These are phyloP conservation scores for Erythrophleum ivorense DNA, from an alignment of 331 rosid genomes.

Conservation along the genomic window DNA sequence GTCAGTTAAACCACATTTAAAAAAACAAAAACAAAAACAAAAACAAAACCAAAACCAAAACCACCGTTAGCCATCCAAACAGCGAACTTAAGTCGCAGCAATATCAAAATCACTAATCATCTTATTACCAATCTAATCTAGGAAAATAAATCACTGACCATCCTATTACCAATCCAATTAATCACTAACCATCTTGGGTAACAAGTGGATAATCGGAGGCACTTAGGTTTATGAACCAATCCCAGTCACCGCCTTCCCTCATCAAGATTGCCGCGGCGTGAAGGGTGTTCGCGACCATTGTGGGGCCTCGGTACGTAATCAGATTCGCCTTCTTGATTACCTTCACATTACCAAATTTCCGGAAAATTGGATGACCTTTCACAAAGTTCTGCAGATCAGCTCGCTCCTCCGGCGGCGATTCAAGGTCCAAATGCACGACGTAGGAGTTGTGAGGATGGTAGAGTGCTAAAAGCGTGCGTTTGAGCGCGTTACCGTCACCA, in stretches of 20 bases:
- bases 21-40: no score
- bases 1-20: not conserved
- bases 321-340: slow-evolving; percentile 70
- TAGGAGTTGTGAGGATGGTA: slow-evolving; percentile 72
- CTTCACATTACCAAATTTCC: slow-evolving; percentile 56
- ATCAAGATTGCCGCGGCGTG: slow-evolving; percentile 76
- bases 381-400: slow-evolving; percentile 59
- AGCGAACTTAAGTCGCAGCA: not conserved
- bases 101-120: not conserved
- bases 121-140: not conserved
- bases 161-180: not conserved
- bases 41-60: no score
- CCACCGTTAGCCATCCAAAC: not conserved
- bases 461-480: slow-evolving; percentile 70
- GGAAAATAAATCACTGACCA: not conserved
- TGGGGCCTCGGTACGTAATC: slow-evolving; percentile 71
- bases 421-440: slow-evolving; percentile 70
- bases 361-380: slow-evolving; percentile 47
- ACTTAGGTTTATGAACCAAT: slow-evolving; percentile 80
- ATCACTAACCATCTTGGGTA: slow-evolving; percentile 37
- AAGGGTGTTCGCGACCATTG: slow-evolving; percentile 77
- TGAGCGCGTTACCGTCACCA: slow-evolving; percentile 59
- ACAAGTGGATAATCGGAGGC: slow-evolving; percentile 58
- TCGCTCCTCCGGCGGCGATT: slow-evolving; percentile 63
- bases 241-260: slow-evolving; percentile 72